phyloP scores from a whole-genome alignment of 768 basidiomycete species.

The Lepiota venenata region DNA sequence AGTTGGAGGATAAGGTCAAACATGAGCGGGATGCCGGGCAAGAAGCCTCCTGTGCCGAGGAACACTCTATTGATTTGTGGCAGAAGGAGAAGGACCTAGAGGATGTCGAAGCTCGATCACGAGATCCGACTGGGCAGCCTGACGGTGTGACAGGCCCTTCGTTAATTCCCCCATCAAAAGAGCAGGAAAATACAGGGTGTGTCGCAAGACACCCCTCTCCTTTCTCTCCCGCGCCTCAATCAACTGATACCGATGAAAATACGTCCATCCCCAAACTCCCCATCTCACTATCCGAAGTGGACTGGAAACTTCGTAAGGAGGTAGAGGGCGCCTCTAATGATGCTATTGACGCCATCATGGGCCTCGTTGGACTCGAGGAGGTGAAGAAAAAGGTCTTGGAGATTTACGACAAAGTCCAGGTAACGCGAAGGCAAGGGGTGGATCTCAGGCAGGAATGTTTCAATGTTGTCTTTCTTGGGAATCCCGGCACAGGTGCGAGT shows the following conservation, averaged over 20 bases:
- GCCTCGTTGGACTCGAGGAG: slow-evolving; percentile 63
- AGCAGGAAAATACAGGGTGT: slow-evolving; percentile 1
- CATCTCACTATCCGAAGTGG: slow-evolving; percentile 27
- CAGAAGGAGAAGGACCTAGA: slow-evolving; percentile 45
- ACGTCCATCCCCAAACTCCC: slow-evolving; percentile 20
- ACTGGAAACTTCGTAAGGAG: slow-evolving; percentile 59
- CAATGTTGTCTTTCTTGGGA: slow-evolving; percentile 64
- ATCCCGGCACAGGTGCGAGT: slow-evolving; percentile 69
- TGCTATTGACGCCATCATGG: slow-evolving; percentile 66
- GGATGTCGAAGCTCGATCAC: slow-evolving; percentile 5
- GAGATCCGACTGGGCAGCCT: background rate
- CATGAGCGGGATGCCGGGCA: slow-evolving; percentile 33
- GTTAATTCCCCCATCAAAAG: background rate
- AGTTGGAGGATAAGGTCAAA: slow-evolving; percentile 39
- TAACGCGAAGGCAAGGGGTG: slow-evolving; percentile 46
- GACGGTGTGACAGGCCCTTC: background rate
- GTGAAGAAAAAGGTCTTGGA: slow-evolving; percentile 59
- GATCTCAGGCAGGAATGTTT: slow-evolving; percentile 54
- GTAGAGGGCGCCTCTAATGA: slow-evolving; percentile 47
- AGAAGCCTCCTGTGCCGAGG: slow-evolving; percentile 32
- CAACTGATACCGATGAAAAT: background rate
- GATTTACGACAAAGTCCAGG: slow-evolving; percentile 59
- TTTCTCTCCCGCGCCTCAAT: background rate
- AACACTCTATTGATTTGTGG: slow-evolving; percentile 30
- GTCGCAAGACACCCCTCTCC: slow-evolving; percentile 1